Evolutionary conservation across 78 protist species (phyloP).

Genomic region (Speleostelium caveatum): DNA sequence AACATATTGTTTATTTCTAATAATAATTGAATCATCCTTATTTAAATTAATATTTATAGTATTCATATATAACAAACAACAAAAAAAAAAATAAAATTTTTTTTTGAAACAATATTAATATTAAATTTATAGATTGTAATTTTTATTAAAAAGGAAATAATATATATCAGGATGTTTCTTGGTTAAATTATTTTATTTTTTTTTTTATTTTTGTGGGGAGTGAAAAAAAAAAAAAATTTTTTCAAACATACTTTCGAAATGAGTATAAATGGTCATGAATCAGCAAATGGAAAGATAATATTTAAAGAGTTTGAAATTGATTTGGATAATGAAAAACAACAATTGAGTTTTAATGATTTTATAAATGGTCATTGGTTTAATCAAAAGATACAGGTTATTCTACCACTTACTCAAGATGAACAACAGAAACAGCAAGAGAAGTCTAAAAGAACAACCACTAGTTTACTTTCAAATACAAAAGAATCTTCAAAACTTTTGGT

Average conservation of each 20-base stretch:
- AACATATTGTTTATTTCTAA: too few relatives aligned
- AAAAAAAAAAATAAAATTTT: too few relatives aligned
- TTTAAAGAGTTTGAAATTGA: background rate
- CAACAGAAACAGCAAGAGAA: background rate
- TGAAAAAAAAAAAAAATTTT: too few relatives aligned
- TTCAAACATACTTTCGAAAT: too few relatives aligned
- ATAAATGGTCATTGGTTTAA: slow-evolving; percentile 49
- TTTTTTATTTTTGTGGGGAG: background rate
- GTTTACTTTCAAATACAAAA: slow-evolving; percentile 35
- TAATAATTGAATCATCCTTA: too few relatives aligned
- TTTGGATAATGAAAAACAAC: slow-evolving; percentile 5
- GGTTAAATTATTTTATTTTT: too few relatives aligned
- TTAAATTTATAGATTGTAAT: too few relatives aligned
- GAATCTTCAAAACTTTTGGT: background rate
- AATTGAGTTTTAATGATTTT: background rate
- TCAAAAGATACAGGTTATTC: slow-evolving; percentile 30
- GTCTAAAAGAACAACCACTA: slow-evolving; percentile 6
- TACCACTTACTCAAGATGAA: slow-evolving; percentile 16
- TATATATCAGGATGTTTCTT: too few relatives aligned
- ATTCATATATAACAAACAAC: too few relatives aligned
- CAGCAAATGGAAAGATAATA: background rate
- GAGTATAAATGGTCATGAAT: background rate
- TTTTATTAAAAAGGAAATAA: too few relatives aligned
- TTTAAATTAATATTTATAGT: too few relatives aligned
- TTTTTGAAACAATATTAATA: too few relatives aligned